Base-by-base conservation (phyloP, 805 yeast genomes). In the Wickerhamiella qilinensis region DNA sequence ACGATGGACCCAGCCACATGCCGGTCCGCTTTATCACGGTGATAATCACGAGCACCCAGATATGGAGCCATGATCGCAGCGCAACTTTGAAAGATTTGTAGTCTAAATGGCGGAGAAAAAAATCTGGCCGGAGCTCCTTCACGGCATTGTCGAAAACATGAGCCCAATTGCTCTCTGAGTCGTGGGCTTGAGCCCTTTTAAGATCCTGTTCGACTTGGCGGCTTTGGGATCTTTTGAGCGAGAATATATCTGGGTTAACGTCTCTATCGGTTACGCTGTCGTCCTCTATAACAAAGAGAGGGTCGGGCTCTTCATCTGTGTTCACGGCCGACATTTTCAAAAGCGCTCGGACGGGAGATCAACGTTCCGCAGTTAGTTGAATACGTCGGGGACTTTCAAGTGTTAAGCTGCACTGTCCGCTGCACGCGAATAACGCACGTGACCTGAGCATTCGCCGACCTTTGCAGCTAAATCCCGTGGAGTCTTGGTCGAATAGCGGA, bases 61-160 rank as follows among this genome's bases (percentile, higher is more conserved):
- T 30, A 4, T 22, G 43, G 2, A 46, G 21, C 51, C 55, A 53
- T 0, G 54, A 44, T 4, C 56, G 42, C 15, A 42, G 35, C 2
- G 46, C 48, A 3, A 45, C 25, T 14, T 40, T 40, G 20, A 46
- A 30, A 1, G 55, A 51, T 20, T 33, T 27, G 31, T 20, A 38
- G 37, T 54, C 52, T 1, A 48, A 37, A 35, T 51, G 55, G 22
- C 44, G 44, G 9, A 53, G 38, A 3, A 52, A 17, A 32, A 39
- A 39, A 12, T 38, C 37, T 3, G 42, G 42, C 29, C 41, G 35
- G 6, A 22, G 11, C 25, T 11, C 11, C 11, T 6, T 7, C 25
- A 22, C 9, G 25, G 9, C 6, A 7, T 11, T 22, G 6, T 11
- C 11, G 25, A 22, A 22, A 22, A 22, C 6, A 6, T 6, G 11